Evolutionary conservation across 192 early-diverging fungal genomes (phyloP).

Genomic region (Polychytrium aggregatum): DNA sequence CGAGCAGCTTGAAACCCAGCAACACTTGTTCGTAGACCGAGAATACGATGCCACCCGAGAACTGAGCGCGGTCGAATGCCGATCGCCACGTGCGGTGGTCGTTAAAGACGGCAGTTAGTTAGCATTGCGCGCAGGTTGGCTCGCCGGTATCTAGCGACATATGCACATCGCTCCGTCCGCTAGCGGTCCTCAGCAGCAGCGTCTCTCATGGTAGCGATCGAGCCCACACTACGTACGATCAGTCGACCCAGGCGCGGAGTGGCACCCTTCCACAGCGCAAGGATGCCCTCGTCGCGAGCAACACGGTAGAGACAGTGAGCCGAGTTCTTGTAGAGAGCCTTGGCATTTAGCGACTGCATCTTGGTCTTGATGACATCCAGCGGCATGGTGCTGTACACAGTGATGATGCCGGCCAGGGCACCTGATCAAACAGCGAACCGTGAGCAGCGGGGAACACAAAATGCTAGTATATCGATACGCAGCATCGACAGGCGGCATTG

Average conservation of each 20-base stretch:
- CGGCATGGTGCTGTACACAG: conserved; percentile 94
- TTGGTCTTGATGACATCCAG: conserved; percentile 95
- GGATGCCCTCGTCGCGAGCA: conserved; percentile 61
- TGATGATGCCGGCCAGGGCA: conserved; percentile 78
- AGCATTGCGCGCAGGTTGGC: too few relatives aligned
- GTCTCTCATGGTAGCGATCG: too few relatives aligned
- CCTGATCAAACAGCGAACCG: too few relatives aligned
- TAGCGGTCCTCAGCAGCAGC: too few relatives aligned
- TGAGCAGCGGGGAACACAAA: too few relatives aligned
- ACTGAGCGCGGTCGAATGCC: too few relatives aligned
- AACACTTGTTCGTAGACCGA: conserved; percentile 68
- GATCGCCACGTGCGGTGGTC: too few relatives aligned
- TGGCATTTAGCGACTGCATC: conserved; percentile 78
- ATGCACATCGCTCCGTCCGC: background rate
- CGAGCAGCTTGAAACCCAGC: conserved; percentile 13
- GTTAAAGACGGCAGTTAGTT: background rate
- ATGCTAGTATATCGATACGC: too few relatives aligned
- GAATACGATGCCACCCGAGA: conserved; percentile 80
- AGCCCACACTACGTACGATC: conserved; percentile 43
- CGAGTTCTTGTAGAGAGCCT: conserved; percentile 52
- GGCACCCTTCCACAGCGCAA: conserved; percentile 90
- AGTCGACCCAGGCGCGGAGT: conserved; percentile 81
- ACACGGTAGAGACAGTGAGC: conserved; percentile 64
- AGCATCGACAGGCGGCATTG: too few relatives aligned
- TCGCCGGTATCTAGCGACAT: too few relatives aligned